These are phyloP conservation scores for Tolypocladium guangdongense DNA, from an alignment of 2,329 filamentous ascomycete species.

Conservation along the genomic window DNA sequence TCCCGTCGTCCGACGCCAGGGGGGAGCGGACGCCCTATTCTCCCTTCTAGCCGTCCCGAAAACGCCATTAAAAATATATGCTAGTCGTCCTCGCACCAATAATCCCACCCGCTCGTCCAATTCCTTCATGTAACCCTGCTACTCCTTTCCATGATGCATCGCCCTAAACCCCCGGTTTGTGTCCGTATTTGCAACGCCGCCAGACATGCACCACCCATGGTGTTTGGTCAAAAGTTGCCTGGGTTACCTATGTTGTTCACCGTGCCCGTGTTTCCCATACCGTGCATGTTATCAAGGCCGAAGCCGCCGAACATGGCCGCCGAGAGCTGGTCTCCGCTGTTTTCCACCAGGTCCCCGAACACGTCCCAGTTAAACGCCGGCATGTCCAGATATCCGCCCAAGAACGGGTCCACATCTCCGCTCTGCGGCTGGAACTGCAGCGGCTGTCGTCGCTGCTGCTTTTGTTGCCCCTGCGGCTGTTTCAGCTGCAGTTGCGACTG, in stretches of 20 bases:
- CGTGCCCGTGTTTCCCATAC: slow-evolving; percentile 4
- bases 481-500: slow-evolving; percentile 11
- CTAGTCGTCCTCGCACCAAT: not conserved
- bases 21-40: not conserved
- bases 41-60: not conserved
- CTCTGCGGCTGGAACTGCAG: slow-evolving; percentile 3
- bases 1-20: not conserved
- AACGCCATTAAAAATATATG: not conserved
- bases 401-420: slow-evolving; percentile 30
- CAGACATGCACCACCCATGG: not conserved
- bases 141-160: not conserved
- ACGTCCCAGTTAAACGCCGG: slow-evolving; percentile 35
- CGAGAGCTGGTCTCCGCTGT: slow-evolving; percentile 16
- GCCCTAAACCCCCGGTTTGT: not conserved
- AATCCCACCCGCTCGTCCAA: not conserved
- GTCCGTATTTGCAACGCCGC: not conserved
- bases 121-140: not conserved
- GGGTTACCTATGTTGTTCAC: slow-evolving; percentile 2
- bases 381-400: slow-evolving; percentile 33
- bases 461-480: not conserved
- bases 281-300: slow-evolving; percentile 14
- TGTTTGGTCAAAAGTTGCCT: slow-evolving; percentile 1
- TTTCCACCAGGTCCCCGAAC: slow-evolving; percentile 22
- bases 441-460: slow-evolving; percentile 1
- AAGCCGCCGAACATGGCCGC: slow-evolving; percentile 20